phyloP scores from a whole-genome alignment of 345 rosid species.

The Conringia planisiliqua region DNA sequence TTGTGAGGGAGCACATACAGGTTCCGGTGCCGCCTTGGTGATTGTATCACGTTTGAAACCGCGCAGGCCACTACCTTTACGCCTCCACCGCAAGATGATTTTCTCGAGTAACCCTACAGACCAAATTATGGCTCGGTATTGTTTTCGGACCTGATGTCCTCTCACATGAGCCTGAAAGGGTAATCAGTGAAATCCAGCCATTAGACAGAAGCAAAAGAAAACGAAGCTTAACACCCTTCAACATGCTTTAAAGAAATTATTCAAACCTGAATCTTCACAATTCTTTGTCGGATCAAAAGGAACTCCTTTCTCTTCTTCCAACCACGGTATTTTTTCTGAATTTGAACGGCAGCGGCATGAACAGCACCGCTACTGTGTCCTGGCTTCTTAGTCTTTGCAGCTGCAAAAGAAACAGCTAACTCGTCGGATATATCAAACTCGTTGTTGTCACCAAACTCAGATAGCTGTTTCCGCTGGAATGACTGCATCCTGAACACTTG shows the following conservation, averaged over 20 bases:
- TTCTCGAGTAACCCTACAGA: slow-evolving; percentile 88
- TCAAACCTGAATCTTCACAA: slow-evolving; percentile 85
- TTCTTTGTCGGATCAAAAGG: slow-evolving; percentile 64
- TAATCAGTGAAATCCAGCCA: slow-evolving; percentile 9
- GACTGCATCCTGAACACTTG: slow-evolving; percentile 84
- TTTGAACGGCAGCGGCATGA: slow-evolving; percentile 73
- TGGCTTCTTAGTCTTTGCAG: slow-evolving; percentile 46
- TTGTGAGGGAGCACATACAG: slow-evolving; percentile 32
- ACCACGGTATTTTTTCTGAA: slow-evolving; percentile 86
- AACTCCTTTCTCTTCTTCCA: slow-evolving; percentile 88
- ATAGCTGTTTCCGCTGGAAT: slow-evolving; percentile 63
- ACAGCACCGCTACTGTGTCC: slow-evolving; percentile 40
- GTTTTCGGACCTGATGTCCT: slow-evolving; percentile 89
- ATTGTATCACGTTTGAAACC: slow-evolving; percentile 63
- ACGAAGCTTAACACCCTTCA: not conserved
- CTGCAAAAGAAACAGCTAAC: slow-evolving; percentile 54
- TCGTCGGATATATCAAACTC: slow-evolving; percentile 50
- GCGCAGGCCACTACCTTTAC: slow-evolving; percentile 82
- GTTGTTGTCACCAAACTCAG: slow-evolving; percentile 38
- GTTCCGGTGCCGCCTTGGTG: slow-evolving; percentile 41
- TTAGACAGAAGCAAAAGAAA: not conserved
- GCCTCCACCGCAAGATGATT: slow-evolving; percentile 87
- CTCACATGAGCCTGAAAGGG: slow-evolving; percentile 73
- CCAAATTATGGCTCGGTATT: slow-evolving; percentile 66
- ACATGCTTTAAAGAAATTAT: not conserved